phyloP scores from a whole-genome alignment of 257 asterid genomes.

The Eucommia ulmoides region DNA sequence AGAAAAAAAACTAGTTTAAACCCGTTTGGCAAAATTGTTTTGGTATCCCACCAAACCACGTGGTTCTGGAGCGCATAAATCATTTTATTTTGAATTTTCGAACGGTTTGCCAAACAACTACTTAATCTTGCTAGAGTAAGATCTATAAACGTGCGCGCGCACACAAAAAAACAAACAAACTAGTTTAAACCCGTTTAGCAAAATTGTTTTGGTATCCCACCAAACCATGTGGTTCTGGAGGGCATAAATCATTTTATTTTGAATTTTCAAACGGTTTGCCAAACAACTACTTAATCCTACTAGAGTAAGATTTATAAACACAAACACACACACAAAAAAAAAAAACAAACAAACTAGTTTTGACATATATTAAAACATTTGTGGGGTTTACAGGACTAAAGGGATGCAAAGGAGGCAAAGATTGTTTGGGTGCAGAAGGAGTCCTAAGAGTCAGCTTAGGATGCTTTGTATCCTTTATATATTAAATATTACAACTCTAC shows the following conservation, averaged over 20 bases:
- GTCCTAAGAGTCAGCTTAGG: conserved; percentile 43
- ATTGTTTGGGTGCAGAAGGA: conserved; percentile 45
- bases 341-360: neutral
- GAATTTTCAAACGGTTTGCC: neutral
- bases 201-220: neutral
- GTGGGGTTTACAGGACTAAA: conserved; percentile 23
- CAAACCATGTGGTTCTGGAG: too few species aligned
- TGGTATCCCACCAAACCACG: too few species aligned
- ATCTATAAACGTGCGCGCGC: too few species aligned
- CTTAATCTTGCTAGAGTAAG: too few species aligned
- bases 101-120: too few species aligned
- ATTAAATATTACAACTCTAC: neutral
- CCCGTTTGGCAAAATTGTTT: too few species aligned
- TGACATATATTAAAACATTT: conserved; percentile 1
- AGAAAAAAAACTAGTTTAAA: too few species aligned
- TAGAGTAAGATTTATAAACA: neutral
- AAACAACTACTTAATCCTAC: neutral
- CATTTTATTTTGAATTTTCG: neutral
- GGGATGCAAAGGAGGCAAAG: conserved; percentile 36
- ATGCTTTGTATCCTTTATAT: conserved; percentile 33
- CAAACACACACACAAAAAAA: neutral
- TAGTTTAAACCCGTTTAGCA: too few species aligned
- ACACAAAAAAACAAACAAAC: too few species aligned
- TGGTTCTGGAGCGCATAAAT: too few species aligned
- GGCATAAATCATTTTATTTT: too few species aligned